phyloP scores from a whole-genome alignment of 2,329 filamentous ascomycete species.

The Calonectria multiphialidica region DNA sequence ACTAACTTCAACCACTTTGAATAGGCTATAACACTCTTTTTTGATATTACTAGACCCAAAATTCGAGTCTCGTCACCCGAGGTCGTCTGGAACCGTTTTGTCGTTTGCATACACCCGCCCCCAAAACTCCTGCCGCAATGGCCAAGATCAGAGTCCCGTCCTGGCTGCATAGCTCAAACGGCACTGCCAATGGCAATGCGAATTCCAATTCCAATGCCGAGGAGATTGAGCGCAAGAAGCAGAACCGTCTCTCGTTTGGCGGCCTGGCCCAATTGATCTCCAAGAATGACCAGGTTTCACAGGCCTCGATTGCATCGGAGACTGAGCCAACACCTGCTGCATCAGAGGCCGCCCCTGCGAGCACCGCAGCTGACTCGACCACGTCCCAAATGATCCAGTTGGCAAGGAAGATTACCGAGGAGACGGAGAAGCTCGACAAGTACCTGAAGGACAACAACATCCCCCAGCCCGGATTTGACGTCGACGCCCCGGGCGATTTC shows the following conservation, averaged over 20 bases:
- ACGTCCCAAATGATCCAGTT: constrained; percentile 57
- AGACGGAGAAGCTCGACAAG: constrained; percentile 62
- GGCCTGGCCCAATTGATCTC: constrained; percentile 41
- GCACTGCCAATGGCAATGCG: background rate
- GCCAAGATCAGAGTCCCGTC: constrained; percentile 47
- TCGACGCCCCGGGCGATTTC: constrained; percentile 58
- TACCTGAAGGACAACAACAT: constrained; percentile 59
- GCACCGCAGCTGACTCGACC: constrained; percentile 19
- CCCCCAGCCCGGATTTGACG: constrained; percentile 59
- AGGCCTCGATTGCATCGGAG: constrained; percentile 10
- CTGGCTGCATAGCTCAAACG: constrained; percentile 45
- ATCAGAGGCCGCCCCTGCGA: background rate
- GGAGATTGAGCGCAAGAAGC: constrained; percentile 48
- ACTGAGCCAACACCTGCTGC: background rate
- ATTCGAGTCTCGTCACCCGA: background rate
- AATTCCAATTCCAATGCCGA: constrained; percentile 10
- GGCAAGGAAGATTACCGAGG: constrained; percentile 60
- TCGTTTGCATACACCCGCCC: background rate
- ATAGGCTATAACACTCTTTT: constrained; percentile 3
- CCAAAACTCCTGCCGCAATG: constrained; percentile 25
- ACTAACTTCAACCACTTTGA: constrained; percentile 10
- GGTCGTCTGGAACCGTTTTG: background rate
- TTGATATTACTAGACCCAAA: background rate
- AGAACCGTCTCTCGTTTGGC: constrained; percentile 49
- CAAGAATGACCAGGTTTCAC: constrained; percentile 34